Evolutionary conservation across 2,329 filamentous ascomycete species (phyloP).

Genomic region (Cladobotryum protrusum): DNA sequence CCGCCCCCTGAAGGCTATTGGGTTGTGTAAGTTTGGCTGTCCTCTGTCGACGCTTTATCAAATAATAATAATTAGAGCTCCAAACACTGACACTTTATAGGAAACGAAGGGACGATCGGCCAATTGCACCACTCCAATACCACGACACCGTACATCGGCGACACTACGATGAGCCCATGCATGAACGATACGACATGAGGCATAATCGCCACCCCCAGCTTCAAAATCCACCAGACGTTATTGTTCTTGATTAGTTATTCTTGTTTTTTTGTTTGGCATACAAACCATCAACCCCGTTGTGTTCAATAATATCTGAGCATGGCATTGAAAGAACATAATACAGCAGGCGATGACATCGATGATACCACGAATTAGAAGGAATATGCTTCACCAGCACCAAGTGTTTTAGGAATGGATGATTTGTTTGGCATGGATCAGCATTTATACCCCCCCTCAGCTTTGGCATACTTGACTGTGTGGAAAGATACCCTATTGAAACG

Average conservation of each 20-base stretch:
- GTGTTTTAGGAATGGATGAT: neutral
- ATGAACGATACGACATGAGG: constrained; percentile 13
- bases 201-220: constrained; percentile 10
- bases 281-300: too few relatives aligned
- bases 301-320: too few relatives aligned
- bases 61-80: neutral
- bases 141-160: constrained; percentile 14
- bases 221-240: constrained; percentile 1
- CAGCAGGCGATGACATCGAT: neutral
- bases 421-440: neutral
- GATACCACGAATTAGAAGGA: neutral
- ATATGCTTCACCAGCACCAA: neutral
- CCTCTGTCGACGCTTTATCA: neutral
- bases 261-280: neutral
- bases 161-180: constrained; percentile 12
- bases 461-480: neutral
- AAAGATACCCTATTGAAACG: neutral
- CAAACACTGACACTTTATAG: constrained; percentile 16
- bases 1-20: constrained; percentile 15
- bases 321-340: neutral
- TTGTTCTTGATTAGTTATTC: constrained; percentile 10
- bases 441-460: neutral
- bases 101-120: constrained; percentile 7
- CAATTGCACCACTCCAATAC: neutral
- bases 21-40: constrained; percentile 19